Evolutionary conservation across 257 asterid species (phyloP).

Genomic region (Solanum sparsipilum): DNA sequence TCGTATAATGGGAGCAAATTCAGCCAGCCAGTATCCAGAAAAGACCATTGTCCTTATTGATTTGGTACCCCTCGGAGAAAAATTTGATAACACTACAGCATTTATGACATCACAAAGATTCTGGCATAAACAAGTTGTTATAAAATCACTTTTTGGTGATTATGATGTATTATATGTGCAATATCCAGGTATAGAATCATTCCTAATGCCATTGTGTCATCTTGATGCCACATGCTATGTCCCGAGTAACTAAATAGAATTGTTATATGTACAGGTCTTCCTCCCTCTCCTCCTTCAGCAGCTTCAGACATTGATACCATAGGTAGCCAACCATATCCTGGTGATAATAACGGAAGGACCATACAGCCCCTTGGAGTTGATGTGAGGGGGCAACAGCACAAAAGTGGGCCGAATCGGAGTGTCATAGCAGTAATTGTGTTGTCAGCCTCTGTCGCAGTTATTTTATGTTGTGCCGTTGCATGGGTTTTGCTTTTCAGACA

Average conservation of each 20-base stretch:
- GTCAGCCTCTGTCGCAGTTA: conserved; percentile 46
- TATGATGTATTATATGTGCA: conserved; percentile 73
- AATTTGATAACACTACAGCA: conserved; percentile 56
- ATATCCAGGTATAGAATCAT: conserved; percentile 63
- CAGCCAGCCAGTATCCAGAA: conserved; percentile 63
- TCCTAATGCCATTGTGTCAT: neutral
- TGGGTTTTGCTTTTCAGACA: conserved; percentile 53
- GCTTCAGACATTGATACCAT: conserved; percentile 44
- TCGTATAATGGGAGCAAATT: conserved; percentile 91
- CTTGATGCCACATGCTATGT: neutral
- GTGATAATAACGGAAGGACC: conserved; percentile 45
- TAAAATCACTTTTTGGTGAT: conserved; percentile 58
- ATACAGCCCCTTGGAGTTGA: conserved; percentile 84
- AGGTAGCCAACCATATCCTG: conserved; percentile 59
- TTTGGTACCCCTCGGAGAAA: conserved; percentile 73
- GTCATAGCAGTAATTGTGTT: conserved; percentile 47
- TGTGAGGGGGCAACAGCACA: conserved; percentile 42
- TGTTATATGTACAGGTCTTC: conserved; percentile 58
- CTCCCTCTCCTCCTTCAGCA: conserved; percentile 86
- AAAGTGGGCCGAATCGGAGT: conserved; percentile 40
- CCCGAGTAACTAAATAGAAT: neutral
- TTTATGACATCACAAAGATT: conserved; percentile 55
- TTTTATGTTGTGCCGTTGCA: conserved; percentile 42
- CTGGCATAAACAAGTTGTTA: conserved; percentile 64
- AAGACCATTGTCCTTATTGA: conserved; percentile 67